phyloP scores from a whole-genome alignment of 345 rosid genomes.

The Gossypioides kirkii region DNA sequence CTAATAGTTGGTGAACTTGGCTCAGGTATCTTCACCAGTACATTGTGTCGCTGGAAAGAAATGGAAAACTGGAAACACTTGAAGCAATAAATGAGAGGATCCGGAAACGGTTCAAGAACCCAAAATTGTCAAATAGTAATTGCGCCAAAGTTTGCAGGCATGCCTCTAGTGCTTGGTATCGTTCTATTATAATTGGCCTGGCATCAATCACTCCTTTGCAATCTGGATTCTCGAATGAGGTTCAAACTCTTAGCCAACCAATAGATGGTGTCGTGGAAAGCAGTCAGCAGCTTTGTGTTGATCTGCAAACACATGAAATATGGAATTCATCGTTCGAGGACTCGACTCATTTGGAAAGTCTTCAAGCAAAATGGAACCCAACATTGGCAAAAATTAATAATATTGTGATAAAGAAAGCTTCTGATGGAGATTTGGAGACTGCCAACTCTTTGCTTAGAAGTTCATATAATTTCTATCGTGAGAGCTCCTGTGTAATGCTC shows the following conservation, averaged over 20 bases:
- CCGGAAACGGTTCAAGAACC: conserved; percentile 89
- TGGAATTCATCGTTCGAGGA: conserved; percentile 75
- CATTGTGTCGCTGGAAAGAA: conserved; percentile 55
- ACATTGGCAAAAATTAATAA: conserved; percentile 62
- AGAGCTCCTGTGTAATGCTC: conserved; percentile 61
- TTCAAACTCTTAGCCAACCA: conserved; percentile 32
- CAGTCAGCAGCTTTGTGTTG: conserved; percentile 60
- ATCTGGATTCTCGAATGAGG: conserved; percentile 40
- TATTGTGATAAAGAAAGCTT: conserved; percentile 48
- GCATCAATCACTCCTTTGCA: conserved; percentile 68
- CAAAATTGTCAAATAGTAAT: conserved; percentile 67
- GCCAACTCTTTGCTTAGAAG: conserved; percentile 70
- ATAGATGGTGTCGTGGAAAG: conserved; percentile 40
- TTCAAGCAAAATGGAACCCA: conserved; percentile 68
- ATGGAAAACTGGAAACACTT: conserved; percentile 70
- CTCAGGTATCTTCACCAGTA: conserved; percentile 71
- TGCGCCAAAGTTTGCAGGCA: conserved; percentile 87
- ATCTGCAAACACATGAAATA: conserved; percentile 59
- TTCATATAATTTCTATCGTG: conserved; percentile 76
- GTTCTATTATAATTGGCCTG: conserved; percentile 63
- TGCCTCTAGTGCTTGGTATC: conserved; percentile 92
- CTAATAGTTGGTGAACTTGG: conserved; percentile 16
- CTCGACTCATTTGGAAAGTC: conserved; percentile 40
- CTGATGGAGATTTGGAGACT: conserved; percentile 56
- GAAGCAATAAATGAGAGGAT: conserved; percentile 86